Conservation (phyloP, 768 basidiomycete genomes). For the Serpula lacrymans region DNA sequence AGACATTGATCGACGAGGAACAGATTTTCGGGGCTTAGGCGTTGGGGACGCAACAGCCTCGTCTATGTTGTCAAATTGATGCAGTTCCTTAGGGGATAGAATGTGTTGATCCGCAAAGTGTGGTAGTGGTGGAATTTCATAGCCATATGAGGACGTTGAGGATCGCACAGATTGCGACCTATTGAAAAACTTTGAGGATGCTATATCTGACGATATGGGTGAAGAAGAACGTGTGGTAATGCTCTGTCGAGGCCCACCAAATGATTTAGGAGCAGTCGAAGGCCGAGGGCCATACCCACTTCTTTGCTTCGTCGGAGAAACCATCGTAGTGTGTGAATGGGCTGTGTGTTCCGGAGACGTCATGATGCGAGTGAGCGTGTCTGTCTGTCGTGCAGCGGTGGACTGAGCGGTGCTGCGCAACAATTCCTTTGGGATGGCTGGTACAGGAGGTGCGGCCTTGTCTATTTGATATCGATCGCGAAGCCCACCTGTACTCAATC, state of each 20-base stretch:
- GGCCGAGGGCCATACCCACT: too few relatives aligned
- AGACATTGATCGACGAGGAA: conserved; percentile 17
- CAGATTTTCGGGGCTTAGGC: not conserved
- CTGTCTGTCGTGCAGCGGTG: not conserved
- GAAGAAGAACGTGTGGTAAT: conserved; percentile 59
- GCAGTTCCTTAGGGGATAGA: conserved; percentile 54
- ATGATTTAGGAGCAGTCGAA: conserved; percentile 7
- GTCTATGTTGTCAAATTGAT: conserved; percentile 31
- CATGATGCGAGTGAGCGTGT: not conserved
- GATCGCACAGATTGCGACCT: conserved; percentile 46
- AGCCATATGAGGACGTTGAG: conserved; percentile 55
- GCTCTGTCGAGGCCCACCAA: conserved; percentile 33
- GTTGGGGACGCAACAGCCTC: conserved; percentile 3
- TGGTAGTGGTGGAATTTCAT: conserved; percentile 40
- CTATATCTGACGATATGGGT: conserved; percentile 55
- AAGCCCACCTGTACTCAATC: conserved; percentile 61
- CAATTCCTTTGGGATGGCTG: conserved; percentile 50
- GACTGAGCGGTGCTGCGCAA: conserved; percentile 6
- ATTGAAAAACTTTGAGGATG: conserved; percentile 51
- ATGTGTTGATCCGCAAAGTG: conserved; percentile 40
- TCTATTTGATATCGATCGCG: conserved; percentile 42
- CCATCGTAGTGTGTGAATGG: too few relatives aligned
- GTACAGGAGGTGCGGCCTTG: conserved; percentile 51
- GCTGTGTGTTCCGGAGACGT: not conserved
- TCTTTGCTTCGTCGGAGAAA: too few relatives aligned